Evolutionary conservation across 352 stramenopile genomes (phyloP), one percentile per base, ranked within the genome.

Genomic region (Pythium graminicola): DNA sequence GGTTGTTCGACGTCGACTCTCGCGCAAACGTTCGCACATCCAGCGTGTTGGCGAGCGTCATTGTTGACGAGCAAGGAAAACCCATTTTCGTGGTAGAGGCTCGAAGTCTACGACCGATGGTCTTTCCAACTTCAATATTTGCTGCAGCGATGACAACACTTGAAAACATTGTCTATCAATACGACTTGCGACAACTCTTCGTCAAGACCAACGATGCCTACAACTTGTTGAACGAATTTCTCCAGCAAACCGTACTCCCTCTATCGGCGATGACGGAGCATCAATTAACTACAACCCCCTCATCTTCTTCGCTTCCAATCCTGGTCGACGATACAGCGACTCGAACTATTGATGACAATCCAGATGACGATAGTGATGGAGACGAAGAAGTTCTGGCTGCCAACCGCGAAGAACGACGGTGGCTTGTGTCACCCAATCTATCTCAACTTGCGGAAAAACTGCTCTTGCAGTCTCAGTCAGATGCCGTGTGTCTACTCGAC

Each of bases 121-220:
- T 31, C 1, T 81, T 88, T 24, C 79, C 77, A n/a, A 71, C 69
- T 16, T 69, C 76, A 19, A 51, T 86, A 6, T 82, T 88, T 52
- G 53, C 68, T 3, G 69, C 73, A 0, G 67, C 69, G 6, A 67
- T 85, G 28, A 78, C 64, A 2, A 72, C 71, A n/a, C 53, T 88
- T 4, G 77, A 88, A 44, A 88, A 88, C 36, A 65, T 77, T 10
- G 75, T 85, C 22, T 81, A 81, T 35, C 65, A 81, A 16, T 86
- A 82, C 48, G 73, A 88, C 35, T 48, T 88, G 17, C 75, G 60
- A 22, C 64, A 77, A 27, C 48, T 64, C 16, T 63, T 78, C 22
- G 39, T 45, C 11, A 67, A 66, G 29, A 63, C 67, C 2, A 56
- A 63, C 11, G 53, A 60, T 14, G 54, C 58, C 9, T 72, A 67